Conservation (phyloP, 2,329 filamentous ascomycete species). For the Lachnellula suecica region DNA sequence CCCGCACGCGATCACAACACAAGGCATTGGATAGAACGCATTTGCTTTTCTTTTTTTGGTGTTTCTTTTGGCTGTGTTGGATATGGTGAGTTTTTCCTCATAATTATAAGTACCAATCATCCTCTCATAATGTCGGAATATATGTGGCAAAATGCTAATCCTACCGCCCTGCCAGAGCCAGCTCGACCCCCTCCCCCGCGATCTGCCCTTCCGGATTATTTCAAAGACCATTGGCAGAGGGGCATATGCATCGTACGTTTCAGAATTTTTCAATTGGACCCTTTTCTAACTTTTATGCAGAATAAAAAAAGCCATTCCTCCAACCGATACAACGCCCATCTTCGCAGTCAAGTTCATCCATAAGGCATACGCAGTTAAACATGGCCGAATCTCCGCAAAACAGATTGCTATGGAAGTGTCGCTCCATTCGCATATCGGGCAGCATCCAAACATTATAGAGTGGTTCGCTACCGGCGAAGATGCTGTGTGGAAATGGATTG, state of each 20-base stretch:
- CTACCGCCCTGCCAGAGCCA: conserved; percentile 68
- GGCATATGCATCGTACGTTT: conserved; percentile 87
- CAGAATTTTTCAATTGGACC: not conserved
- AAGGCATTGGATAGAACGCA: conserved; percentile 25
- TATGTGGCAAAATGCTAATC: conserved; percentile 25
- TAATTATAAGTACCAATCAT: conserved; percentile 4
- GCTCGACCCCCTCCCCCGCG: conserved; percentile 76
- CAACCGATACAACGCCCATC: conserved; percentile 66
- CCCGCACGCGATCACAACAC: conserved; percentile 26
- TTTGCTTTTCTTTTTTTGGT: not conserved
- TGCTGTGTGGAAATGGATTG: conserved; percentile 88
- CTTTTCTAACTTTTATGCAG: conserved; percentile 21
- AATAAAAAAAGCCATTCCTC: conserved; percentile 84
- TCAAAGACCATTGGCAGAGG: conserved; percentile 96
- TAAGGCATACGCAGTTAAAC: conserved; percentile 87
- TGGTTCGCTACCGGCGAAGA: conserved; percentile 91
- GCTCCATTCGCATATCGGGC: conserved; percentile 82
- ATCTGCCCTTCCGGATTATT: conserved; percentile 90
- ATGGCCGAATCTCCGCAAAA: conserved; percentile 84
- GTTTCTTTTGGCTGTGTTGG: conserved; percentile 6
- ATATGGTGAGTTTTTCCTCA: conserved; percentile 27
- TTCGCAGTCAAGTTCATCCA: conserved; percentile 99
- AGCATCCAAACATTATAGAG: conserved; percentile 90
- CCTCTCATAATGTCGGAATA: not conserved
- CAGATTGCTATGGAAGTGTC: conserved; percentile 92